Conservation (phyloP, 75 land plant species). For the Cunninghamia lanceolata region DNA sequence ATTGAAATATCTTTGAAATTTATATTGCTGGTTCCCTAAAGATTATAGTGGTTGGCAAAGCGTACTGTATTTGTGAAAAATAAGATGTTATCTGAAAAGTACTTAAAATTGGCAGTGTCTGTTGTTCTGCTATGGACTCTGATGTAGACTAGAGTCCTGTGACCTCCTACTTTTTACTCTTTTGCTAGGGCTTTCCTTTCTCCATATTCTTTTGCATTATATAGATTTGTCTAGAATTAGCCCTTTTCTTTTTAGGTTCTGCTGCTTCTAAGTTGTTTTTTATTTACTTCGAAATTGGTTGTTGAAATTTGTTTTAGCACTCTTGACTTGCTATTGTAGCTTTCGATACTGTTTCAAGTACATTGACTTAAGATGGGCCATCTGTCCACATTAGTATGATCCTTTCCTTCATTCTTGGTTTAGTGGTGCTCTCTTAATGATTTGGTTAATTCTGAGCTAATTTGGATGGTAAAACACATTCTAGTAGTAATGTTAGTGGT, state of each 20-base stretch:
- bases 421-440: neutral
- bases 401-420: neutral
- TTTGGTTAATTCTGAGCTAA: neutral
- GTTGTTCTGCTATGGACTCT: neutral
- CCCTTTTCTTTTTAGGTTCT: neutral
- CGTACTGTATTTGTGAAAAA: neutral
- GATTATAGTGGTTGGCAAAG: neutral
- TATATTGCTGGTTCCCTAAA: neutral
- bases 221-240: neutral
- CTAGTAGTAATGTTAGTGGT: neutral
- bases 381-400: neutral
- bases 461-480: neutral
- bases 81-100: neutral
- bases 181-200: neutral
- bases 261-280: neutral
- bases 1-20: neutral
- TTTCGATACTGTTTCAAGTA: neutral
- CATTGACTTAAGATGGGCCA: neutral
- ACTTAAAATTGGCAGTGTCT: neutral
- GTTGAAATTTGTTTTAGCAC: too few species aligned
- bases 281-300: neutral
- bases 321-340: neutral
- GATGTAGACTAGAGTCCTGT: neutral
- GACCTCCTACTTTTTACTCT: neutral
- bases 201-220: neutral